Base-by-base conservation (phyloP, 2,329 filamentous ascomycete species). In the Ophiocordyceps polyrhachis-furcata region DNA sequence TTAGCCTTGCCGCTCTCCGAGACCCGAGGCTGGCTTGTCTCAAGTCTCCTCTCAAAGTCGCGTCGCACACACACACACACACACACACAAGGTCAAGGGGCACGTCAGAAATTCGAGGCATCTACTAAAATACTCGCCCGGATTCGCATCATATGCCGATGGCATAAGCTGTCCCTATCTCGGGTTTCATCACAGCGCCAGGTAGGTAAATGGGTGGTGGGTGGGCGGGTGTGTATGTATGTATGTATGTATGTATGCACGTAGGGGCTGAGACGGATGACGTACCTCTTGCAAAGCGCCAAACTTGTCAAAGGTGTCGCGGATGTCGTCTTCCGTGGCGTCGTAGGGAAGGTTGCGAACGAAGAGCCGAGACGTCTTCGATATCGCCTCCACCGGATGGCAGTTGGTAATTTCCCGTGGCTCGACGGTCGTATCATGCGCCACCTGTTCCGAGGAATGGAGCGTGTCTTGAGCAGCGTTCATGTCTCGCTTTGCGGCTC, bases 111-210 rank as follows among this genome's bases (percentile, higher is more conserved):
- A 71, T 65, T 81, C 86, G 79, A 88, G 83, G 85, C 84, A 94
- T 96, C 89, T 98, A 98, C 91, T 95, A 98, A 94, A 93, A 94
- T 91, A 83, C 75, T 85, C 80, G 87, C 80, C 81, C 81, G 79
- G 77, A 64, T 73, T 86, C 71, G 77, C 83, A 88, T 93, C 88
- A 96, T 70, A 71, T 86, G 83, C 85, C 67, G 62, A 9, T 56
- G 71, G 83, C 83, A 89, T 95, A 83, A 87, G 89, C 79, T 96
- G 91, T 96, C 91, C 91, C 91, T 96, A 96, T 96, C 91, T 17
- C 83, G 83, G 83, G 76, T 69, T 85, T 96, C 89, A 96, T 96
- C 91, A 89, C 74, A 63, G 67, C 69, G 71, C 51, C 50, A 25
- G 38, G 35, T 44, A 25, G n/a, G 35, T 31, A 13, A 4, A 20